These are phyloP conservation scores for Crinitomyces ghanaensis DNA, from an alignment of 805 yeast genomes.

Conservation along the genomic window DNA sequence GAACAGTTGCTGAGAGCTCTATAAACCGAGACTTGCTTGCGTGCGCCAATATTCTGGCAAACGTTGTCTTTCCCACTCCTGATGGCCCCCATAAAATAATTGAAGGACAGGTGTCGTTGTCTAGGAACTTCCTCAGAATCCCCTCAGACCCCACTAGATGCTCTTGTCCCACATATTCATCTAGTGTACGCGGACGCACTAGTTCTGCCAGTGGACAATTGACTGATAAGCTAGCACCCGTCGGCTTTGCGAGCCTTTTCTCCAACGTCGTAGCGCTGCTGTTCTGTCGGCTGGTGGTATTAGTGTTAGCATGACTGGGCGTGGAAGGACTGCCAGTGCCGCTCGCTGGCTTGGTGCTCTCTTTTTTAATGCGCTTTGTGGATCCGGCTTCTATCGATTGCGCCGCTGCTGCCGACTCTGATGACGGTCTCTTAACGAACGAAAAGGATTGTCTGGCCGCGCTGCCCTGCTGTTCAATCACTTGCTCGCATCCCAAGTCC, in stretches of 20 bases:
- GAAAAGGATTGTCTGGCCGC: too few species aligned
- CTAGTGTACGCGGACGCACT: slow-evolving; percentile 62
- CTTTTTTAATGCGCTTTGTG: too few species aligned
- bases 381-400: background rate
- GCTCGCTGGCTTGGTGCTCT: too few species aligned
- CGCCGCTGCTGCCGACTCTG: background rate
- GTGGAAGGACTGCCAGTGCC: background rate
- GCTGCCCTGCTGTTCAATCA: too few species aligned
- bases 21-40: slow-evolving; percentile 39
- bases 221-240: slow-evolving; percentile 5
- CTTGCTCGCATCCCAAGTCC: slow-evolving; percentile 28
- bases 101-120: slow-evolving; percentile 47
- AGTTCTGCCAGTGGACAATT: slow-evolving; percentile 53
- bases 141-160: slow-evolving; percentile 63
- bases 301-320: too few species aligned
- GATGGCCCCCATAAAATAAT: slow-evolving; percentile 93
- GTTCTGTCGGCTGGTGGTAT: too few species aligned
- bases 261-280: too few species aligned
- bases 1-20: slow-evolving; percentile 77
- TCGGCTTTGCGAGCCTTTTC: background rate
- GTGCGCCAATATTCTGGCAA: slow-evolving; percentile 60
- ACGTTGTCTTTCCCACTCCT: slow-evolving; percentile 88
- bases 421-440: background rate
- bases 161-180: slow-evolving; percentile 73
- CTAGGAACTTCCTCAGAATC: slow-evolving; percentile 51